Evolutionary conservation across 192 early-diverging fungal species (phyloP).

Genomic region (Pilobolus umbonatus): DNA sequence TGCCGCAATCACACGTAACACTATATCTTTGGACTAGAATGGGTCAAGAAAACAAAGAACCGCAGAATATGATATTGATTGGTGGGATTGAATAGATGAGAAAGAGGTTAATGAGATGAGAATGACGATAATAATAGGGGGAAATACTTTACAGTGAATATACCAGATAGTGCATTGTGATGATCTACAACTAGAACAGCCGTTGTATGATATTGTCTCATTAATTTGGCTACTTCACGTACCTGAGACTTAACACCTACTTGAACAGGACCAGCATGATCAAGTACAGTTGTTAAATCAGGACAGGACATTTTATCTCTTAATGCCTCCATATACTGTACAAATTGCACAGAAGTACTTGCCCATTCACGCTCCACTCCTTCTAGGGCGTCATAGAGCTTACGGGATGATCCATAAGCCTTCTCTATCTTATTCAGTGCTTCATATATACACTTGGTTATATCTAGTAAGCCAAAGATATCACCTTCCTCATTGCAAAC

Average conservation of each 20-base stretch:
- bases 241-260: constrained; percentile 62
- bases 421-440: constrained; percentile 78
- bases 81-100: not conserved
- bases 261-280: constrained; percentile 52
- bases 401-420: constrained; percentile 70
- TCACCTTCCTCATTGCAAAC: constrained; percentile 73
- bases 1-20: constrained; percentile 77
- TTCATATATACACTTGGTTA: constrained; percentile 80
- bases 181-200: constrained; percentile 70
- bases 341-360: constrained; percentile 53
- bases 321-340: constrained; percentile 62
- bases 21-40: constrained; percentile 77
- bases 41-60: too few relatives aligned
- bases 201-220: constrained; percentile 68
- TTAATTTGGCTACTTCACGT: constrained; percentile 63
- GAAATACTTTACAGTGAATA: constrained; percentile 48
- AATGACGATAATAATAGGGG: not conserved
- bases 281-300: constrained; percentile 77
- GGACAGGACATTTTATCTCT: constrained; percentile 85
- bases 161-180: constrained; percentile 72
- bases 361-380: constrained; percentile 76
- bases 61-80: too few relatives aligned
- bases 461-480: constrained; percentile 76
- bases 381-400: constrained; percentile 72
- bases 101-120: not conserved